Conservation (phyloP, 495 filamentous ascomycete genomes). For the Bryoglossum gracile region DNA sequence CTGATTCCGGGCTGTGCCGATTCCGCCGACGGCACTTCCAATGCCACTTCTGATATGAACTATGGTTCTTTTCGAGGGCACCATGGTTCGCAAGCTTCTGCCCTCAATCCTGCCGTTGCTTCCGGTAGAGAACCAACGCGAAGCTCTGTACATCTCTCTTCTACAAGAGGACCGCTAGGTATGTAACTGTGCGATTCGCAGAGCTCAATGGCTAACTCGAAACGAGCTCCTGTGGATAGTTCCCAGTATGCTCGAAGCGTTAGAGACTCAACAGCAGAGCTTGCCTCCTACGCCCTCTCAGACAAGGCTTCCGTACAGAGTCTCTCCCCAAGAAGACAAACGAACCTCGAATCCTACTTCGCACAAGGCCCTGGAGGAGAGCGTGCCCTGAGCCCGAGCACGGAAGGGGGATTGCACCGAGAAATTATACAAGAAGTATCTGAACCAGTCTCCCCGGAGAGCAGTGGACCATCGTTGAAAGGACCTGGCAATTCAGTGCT, state of each 20-base stretch:
- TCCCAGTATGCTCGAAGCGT: slow-evolving; percentile 69
- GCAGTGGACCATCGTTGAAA: slow-evolving; percentile 22
- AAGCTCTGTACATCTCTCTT: slow-evolving; percentile 73
- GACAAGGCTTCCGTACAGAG: slow-evolving; percentile 32
- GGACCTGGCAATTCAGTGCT: slow-evolving; percentile 48
- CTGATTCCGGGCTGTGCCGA: slow-evolving; percentile 15
- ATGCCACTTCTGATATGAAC: slow-evolving; percentile 4
- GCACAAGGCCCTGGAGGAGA: slow-evolving; percentile 11
- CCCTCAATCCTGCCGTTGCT: slow-evolving; percentile 3
- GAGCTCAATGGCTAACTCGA: slow-evolving; percentile 19
- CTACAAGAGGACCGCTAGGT: slow-evolving; percentile 59
- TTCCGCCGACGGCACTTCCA: slow-evolving; percentile 12
- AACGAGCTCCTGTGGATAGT: slow-evolving; percentile 48
- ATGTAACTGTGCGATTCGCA: slow-evolving; percentile 19
- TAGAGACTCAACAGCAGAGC: slow-evolving; percentile 83
- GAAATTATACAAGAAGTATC: slow-evolving; percentile 44
- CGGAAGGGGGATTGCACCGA: slow-evolving; percentile 17
- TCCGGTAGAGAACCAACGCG: slow-evolving; percentile 59
- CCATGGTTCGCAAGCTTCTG: neutral
- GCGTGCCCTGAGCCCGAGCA: slow-evolving; percentile 9
- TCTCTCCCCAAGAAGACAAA: slow-evolving; percentile 12
- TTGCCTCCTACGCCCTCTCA: slow-evolving; percentile 80
- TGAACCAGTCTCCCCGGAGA: slow-evolving; percentile 49
- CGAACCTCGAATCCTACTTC: slow-evolving; percentile 21
- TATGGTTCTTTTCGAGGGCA: slow-evolving; percentile 20